phyloP scores from a whole-genome alignment of 192 early-diverging fungal genomes.

The Umbelopsis sp. region DNA sequence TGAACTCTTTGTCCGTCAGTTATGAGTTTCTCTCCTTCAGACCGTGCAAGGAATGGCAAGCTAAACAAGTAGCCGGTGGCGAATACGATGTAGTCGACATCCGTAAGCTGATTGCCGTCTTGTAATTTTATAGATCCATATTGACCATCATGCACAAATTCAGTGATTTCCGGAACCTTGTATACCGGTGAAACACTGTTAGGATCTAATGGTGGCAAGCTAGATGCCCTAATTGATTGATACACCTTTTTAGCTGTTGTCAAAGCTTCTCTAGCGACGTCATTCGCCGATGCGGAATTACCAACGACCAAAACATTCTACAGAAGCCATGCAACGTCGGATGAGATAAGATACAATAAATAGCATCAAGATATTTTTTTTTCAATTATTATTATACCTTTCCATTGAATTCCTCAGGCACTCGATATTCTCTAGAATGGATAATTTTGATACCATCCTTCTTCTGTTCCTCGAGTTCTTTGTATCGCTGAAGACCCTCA shows the following conservation, averaged over 20 bases:
- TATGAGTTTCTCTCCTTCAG: constrained; percentile 23
- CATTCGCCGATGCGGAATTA: constrained; percentile 51
- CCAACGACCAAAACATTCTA: constrained; percentile 57
- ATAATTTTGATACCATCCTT: neutral
- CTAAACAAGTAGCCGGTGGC: constrained; percentile 68
- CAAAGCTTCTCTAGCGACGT: constrained; percentile 51
- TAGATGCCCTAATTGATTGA: constrained; percentile 38
- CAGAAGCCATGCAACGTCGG: neutral
- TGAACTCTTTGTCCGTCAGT: constrained; percentile 39
- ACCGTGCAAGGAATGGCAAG: constrained; percentile 56
- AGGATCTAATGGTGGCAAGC: neutral
- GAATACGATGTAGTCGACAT: constrained; percentile 55
- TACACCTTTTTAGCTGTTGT: constrained; percentile 38
- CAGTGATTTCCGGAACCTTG: neutral
- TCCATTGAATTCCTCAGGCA: constrained; percentile 31
- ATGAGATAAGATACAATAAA: neutral
- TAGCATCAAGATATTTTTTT: no score
- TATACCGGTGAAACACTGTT: neutral
- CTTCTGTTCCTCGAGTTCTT: neutral
- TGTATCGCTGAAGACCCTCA: constrained; percentile 25
- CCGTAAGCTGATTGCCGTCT: constrained; percentile 31
- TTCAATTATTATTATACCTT: constrained; percentile 34
- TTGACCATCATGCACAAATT: neutral
- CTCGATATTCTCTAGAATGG: constrained; percentile 40
- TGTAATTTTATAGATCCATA: constrained; percentile 29